Conservation (phyloP, 2,329 filamentous ascomycete species). For the Incumbomyces delicatus region DNA sequence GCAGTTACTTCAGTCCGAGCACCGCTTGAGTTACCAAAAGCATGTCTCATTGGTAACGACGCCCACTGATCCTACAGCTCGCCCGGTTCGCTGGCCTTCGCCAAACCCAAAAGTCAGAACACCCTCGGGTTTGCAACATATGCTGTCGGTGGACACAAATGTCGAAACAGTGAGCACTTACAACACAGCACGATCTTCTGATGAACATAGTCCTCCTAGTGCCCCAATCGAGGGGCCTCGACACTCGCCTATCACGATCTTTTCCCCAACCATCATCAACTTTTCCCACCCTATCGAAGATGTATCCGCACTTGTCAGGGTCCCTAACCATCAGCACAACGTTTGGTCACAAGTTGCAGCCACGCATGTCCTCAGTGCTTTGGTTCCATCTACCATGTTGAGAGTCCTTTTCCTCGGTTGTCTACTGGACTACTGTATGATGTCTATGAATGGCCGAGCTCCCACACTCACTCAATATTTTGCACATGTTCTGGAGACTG, state of each 20-base stretch:
- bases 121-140: constrained; percentile 2
- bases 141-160: constrained; percentile 1
- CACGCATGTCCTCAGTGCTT: constrained; percentile 2
- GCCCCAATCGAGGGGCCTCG: neutral
- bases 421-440: constrained; percentile 5
- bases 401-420: constrained; percentile 4
- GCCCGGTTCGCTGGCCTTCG: neutral
- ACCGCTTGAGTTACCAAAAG: neutral
- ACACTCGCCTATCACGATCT: constrained; percentile 3
- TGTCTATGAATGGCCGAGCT: neutral
- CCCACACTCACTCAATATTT: neutral
- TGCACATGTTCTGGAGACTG: neutral
- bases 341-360: constrained; percentile 4
- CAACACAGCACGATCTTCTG: neutral
- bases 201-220: neutral
- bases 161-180: neutral
- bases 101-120: neutral
- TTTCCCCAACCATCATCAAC: constrained; percentile 6
- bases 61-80: constrained; percentile 3
- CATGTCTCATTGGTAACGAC: constrained; percentile 4
- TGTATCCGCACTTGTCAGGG: neutral
- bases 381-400: constrained; percentile 2
- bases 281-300: neutral
- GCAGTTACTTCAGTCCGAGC: neutral
- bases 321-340: neutral